phyloP scores from a whole-genome alignment of 2,329 filamentous ascomycete genomes.

The Diplodia sapinea region DNA sequence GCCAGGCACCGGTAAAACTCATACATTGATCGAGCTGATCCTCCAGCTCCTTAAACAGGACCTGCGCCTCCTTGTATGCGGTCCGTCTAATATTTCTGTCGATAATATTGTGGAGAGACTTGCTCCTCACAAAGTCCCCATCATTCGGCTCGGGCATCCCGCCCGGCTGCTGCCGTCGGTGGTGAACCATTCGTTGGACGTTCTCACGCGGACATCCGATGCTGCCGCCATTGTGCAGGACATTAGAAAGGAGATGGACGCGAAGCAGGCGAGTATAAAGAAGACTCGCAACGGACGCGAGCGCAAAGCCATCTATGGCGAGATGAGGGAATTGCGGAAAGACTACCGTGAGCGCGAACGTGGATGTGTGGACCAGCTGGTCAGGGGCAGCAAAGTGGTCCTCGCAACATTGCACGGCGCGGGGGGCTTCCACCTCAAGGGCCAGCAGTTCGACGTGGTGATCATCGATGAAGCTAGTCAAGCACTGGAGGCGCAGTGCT shows the following conservation, averaged over 20 bases:
- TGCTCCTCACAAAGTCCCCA: slow-evolving; percentile 80
- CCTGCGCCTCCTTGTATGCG: slow-evolving; percentile 85
- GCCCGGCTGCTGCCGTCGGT: slow-evolving; percentile 88
- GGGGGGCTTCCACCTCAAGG: slow-evolving; percentile 80
- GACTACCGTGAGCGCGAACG: slow-evolving; percentile 87
- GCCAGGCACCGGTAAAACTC: slow-evolving; percentile 95
- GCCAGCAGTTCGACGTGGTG: slow-evolving; percentile 87
- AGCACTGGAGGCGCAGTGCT: slow-evolving; percentile 94
- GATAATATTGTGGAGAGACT: slow-evolving; percentile 97
- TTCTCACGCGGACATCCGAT: slow-evolving; percentile 87
- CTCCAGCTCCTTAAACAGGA: slow-evolving; percentile 80
- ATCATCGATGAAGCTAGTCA: slow-evolving; percentile 97
- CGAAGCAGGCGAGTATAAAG: slow-evolving; percentile 84
- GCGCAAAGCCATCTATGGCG: slow-evolving; percentile 78
- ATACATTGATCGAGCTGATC: slow-evolving; percentile 93
- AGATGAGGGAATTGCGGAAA: slow-evolving; percentile 82
- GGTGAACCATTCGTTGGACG: slow-evolving; percentile 85
- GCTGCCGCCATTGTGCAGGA: slow-evolving; percentile 89
- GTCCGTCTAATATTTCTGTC: slow-evolving; percentile 94
- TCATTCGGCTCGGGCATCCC: slow-evolving; percentile 90
- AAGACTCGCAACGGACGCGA: slow-evolving; percentile 85
- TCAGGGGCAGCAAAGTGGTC: slow-evolving; percentile 82
- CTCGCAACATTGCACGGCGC: slow-evolving; percentile 92
- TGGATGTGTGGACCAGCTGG: slow-evolving; percentile 76
- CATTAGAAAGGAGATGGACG: slow-evolving; percentile 89